Base-by-base conservation (phyloP, 805 yeast genomes). In the Metschnikowia picachoensis region DNA sequence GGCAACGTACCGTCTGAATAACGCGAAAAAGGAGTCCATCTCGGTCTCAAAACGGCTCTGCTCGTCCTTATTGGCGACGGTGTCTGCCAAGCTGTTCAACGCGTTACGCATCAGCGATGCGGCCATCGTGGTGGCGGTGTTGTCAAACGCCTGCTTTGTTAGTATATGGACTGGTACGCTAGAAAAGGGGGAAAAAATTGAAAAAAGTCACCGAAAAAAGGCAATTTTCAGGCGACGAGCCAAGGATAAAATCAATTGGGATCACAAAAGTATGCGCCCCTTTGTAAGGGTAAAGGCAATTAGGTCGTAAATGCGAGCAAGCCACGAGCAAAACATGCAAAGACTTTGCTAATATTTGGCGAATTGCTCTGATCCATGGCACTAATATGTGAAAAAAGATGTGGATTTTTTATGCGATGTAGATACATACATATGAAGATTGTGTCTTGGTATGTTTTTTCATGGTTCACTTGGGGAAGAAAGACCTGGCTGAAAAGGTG, bases 71-170 rank as follows among this genome's bases (percentile, higher is more conserved):
- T 76, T 85, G 16, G 70, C 66, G 45, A 87, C 86, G n/a, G 90
- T 77, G 67, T 92, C 98, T 41, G 91, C 84, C 64, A 92, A 74
- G 67, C 79, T 80, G 78, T 92, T 92, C 69, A 94, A 79, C 1
- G 95, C 92, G 66, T 94, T 92, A 65, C 98, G 84, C 98, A 92
- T 94, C 70, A 89, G 97, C 53, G 95, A 85, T 6, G 98, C 97
- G 28, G 98, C 96, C 51, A 90, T 94, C 52, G 87, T 87, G 46
- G 96, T 88, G 39, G 96, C 88, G 53, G 95, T 87, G 73, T 87
- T 87, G 69, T 92, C 99, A 61, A 94, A 92, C 17, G 96, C 96
- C 79, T 83, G 66, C 39, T 31, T 8, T n/a, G 52, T 49, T 48
- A 48, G 51, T 48, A 37, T 8, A 8, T 5, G 35, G 30, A 14